Base-by-base conservation (phyloP, 2,329 filamentous ascomycete genomes). In the Thielaviopsis cerberus region DNA sequence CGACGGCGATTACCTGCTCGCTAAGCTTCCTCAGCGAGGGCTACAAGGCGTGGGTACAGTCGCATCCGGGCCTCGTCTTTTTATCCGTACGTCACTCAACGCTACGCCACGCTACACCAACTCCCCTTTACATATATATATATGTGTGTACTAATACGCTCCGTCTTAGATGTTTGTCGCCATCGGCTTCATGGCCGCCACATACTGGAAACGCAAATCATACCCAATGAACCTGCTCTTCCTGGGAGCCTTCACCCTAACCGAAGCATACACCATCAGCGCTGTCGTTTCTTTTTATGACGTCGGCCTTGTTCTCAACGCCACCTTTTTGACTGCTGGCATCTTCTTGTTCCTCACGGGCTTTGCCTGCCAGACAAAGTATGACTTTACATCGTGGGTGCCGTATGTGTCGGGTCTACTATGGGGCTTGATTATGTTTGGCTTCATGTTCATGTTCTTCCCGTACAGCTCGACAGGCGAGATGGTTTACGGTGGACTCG, bases 361-460 rank as follows among this genome's bases (percentile, higher is more conserved):
- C 51, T 97, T 98, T 69, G 92, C 92, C 54, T 95, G 90, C 79
- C 92, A 98, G 75, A 87, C 86, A 63, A 94, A 94, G 70, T 98
- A 98, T 69, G 92, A 98, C 75, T 98, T 98, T 69, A 97, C 91
- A 1, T 85, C 81, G 63, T 98, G 92, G 91, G 87, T 91, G 76
- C 91, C 92, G 20, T 97, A 96, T 69, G 80, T 97, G 3, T 94
- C 94, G 66, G 90, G 90, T 60, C 83, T 78, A 0, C 78, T 98
- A 20, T 97, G 92, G 92, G 84, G 86, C 6, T 73, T 96, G 60
- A 78, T 98, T 62, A 75, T 98, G 48, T 96, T 97, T 68, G 87
- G 92, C 55, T 92, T 98, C 75, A 89, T 97, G 79, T 77, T 84
- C 63, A 79, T 81, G 63, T 97, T 97, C 77, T 84, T 98, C 73